Evolutionary conservation across 139 green algal genomes (phyloP), one percentile per base, ranked within the genome.

Genomic region (Astrephomene gubernaculifera): DNA sequence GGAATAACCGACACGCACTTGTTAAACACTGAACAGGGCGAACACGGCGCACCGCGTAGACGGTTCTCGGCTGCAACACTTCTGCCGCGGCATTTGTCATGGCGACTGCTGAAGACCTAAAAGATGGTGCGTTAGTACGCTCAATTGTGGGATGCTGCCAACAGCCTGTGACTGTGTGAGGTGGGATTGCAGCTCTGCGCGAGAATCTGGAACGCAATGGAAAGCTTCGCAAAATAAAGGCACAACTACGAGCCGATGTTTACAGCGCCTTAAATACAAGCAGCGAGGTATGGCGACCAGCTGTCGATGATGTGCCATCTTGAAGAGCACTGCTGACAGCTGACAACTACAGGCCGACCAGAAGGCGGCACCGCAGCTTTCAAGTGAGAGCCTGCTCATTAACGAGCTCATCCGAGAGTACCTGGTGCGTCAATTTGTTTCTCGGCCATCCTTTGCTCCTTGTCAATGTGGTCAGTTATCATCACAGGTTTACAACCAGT

Each of bases 321-420:
- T 44, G 45, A 53, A 6, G 5, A 25, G 49, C 64, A 54, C 25
- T 0, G 38, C 54, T 71, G 54, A 87, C 29, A 80, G 10, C 36
- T 53, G 25, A n/a, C 14, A 65, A 61, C 61, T 36, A 27, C 81
- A 78, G 52, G 38, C n/a, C 7, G 64, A 70, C 64, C 53, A 61
- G 29, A 79, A 53, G 41, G 70, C 43, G 0, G 39, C 61, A 33
- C 89, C 87, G 2, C 83, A 92, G 39, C 60, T 88, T 14, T 85
- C 57, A 27, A 90, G 87, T 36, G 92, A 95, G 38, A 94, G 90
- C 60, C 81, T 94, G 14, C 49, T 95, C 2, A 91, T 95, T 39
- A 95, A 95, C 63, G 92, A 95, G 88, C 87, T 95, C 9, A 92
- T 95, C 19, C 87, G 92, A 2, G 92, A 95, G 54, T 95, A 95